phyloP scores from a whole-genome alignment of 2,329 filamentous ascomycete species.

The Raffaelea albimanens region DNA sequence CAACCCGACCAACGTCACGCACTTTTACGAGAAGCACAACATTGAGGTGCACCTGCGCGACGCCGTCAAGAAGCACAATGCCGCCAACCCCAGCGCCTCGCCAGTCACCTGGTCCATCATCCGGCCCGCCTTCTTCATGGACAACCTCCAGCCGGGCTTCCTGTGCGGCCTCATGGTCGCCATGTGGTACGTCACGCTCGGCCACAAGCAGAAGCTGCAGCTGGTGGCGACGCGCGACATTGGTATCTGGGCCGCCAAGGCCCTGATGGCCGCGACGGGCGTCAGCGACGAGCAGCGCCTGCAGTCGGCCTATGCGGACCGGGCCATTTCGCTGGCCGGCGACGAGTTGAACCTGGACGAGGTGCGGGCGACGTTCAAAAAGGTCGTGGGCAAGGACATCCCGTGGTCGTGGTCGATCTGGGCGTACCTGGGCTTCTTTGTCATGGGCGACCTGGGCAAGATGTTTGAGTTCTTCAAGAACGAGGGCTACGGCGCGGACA shows the following conservation, averaged over 20 bases:
- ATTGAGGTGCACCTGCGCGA: constrained; percentile 49
- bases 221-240: constrained; percentile 28
- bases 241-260: constrained; percentile 24
- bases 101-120: constrained; percentile 26
- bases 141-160: constrained; percentile 25
- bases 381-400: constrained; percentile 17
- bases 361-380: constrained; percentile 18
- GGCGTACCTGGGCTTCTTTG: constrained; percentile 19
- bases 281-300: constrained; percentile 13
- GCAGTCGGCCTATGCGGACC: constrained; percentile 18
- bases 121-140: constrained; percentile 29
- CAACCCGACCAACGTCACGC: constrained; percentile 18
- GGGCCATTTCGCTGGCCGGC: constrained; percentile 23
- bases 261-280: constrained; percentile 13
- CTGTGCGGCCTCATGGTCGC: constrained; percentile 22
- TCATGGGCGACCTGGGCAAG: constrained; percentile 18
- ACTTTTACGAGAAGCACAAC: constrained; percentile 38
- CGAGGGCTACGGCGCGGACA: constrained; percentile 30
- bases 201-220: constrained; percentile 22
- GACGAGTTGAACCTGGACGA: constrained; percentile 25
- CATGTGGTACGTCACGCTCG: constrained; percentile 19
- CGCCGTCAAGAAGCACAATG: constrained; percentile 11
- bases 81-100: constrained; percentile 12
- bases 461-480: constrained; percentile 29
- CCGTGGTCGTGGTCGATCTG: constrained; percentile 23